Evolutionary conservation across 2,329 filamentous ascomycete genomes (phyloP), one percentile per base, ranked within the genome.

Genomic region (Epicoccum nigrum): DNA sequence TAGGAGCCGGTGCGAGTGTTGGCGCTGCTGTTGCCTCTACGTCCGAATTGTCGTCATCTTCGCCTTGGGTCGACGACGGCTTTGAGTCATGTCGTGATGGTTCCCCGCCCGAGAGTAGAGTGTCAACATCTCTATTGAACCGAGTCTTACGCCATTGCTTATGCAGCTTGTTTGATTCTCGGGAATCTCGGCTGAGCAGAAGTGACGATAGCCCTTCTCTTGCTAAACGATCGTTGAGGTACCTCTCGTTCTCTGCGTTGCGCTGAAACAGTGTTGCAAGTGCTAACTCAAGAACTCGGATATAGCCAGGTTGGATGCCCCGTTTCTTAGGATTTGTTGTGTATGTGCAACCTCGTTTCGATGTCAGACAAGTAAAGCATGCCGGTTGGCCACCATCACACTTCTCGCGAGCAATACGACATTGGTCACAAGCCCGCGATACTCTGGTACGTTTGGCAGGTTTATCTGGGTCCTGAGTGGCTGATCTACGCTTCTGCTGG

Each of bases 261-360:
- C 82, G 81, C 52, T 84, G 80, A 54, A 90, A 86, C 1, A 88
- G 74, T 77, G 85, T 85, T 11, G 85, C 86, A 46, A 89, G 78
- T 8, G 86, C 81, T 34, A 88, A 72, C 70, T 92, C 89, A 15
- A 92, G 77, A 0, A 87, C 87, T 27, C 88, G 82, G 46, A 92
- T 86, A 65, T 92, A 91, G 13, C 89, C 89, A n/a, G 89, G 89
- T 62, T 88, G 88, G 9, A 92, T 84, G 4, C 89, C 89, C 56
- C 89, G 81, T 70, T 91, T 91, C 72, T 90, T 90, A 7, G 87
- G 85, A 45, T 84, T 85, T 45, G 86, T 81, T 55, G 87, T 84
- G 69, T 92, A 92, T 13, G 86, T 86, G 69, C 89, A 92, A 27
- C 78, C 70, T 40, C 88, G 80, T 45, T 81, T 83, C 54, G 87